Percentiles rank a stretch among this genome's conserved stretches.
Evolutionary conservation across 495 filamentous ascomycete species (phyloP).

Genomic region (Delitschia confertaspora): DNA sequence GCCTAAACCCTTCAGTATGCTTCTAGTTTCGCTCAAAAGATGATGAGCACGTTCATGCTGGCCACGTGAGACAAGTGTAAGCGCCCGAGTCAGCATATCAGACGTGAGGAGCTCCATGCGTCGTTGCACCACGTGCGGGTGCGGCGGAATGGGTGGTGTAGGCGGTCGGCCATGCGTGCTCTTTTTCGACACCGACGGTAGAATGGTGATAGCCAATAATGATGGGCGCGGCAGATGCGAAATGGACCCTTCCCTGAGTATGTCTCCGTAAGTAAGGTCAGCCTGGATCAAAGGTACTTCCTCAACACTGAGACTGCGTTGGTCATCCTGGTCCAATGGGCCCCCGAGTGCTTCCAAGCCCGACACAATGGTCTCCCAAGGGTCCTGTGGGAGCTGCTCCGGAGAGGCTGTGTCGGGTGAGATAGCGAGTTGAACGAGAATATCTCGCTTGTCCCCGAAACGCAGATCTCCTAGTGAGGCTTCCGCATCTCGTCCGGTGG

Average conservation of each 20-base stretch:
- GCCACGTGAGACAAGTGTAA: slow-evolving; percentile 82
- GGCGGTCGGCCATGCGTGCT: slow-evolving; percentile 45
- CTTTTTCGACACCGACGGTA: slow-evolving; percentile 65
- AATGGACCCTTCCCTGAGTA: slow-evolving; percentile 81
- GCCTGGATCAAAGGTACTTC: slow-evolving; percentile 95
- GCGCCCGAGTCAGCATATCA: slow-evolving; percentile 89
- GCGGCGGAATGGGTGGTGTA: slow-evolving; percentile 86
- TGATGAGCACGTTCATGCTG: slow-evolving; percentile 92
- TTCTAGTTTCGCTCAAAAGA: slow-evolving; percentile 82
- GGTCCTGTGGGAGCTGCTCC: slow-evolving; percentile 81
- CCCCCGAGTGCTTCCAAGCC: slow-evolving; percentile 94
- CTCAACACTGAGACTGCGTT: slow-evolving; percentile 76
- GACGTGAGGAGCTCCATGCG: slow-evolving; percentile 97
- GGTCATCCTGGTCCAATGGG: slow-evolving; percentile 77
- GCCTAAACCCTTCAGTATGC: slow-evolving; percentile 89
- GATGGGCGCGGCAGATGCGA: slow-evolving; percentile 83
- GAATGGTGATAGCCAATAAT: slow-evolving; percentile 94
- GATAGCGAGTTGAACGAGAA: slow-evolving; percentile 91
- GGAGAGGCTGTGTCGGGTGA: slow-evolving; percentile 78
- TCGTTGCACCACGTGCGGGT: slow-evolving; percentile 89
- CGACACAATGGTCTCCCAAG: slow-evolving; percentile 95
- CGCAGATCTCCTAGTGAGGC: slow-evolving; percentile 85
- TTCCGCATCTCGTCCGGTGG: slow-evolving; percentile 93
- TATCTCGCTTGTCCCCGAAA: slow-evolving; percentile 96
- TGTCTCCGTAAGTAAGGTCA: slow-evolving; percentile 87